Base-by-base conservation (phyloP, 345 rosid genomes). In the Excoecaria agallocha region DNA sequence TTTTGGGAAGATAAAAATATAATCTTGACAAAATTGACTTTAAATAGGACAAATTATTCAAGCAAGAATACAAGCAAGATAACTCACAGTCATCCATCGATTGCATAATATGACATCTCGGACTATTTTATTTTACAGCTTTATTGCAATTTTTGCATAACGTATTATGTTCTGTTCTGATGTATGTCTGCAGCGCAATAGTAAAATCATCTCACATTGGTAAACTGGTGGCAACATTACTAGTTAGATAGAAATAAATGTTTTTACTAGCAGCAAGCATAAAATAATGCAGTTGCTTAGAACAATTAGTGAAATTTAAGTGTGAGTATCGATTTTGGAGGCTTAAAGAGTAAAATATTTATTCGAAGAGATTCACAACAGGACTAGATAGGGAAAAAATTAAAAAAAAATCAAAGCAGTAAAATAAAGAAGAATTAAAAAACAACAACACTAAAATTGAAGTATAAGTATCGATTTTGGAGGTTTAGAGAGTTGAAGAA, bases 91-190 rank as follows among this genome's bases (percentile, higher is more conserved):
- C 85, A 87, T 82, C 97, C 96, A 90, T 76, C 82, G 81, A 85
- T 90, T 82, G 66, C 97, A 96, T 81, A 81, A 52, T 46, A 94
- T 96, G 69, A 94, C 92, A 72, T 94, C 98, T 24, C 98, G 82
- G 17, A 88, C 84, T 15, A 87, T 90, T 77, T 94, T 94, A 58
- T 82, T 68, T 48, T 52, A 69, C 50, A 94, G 81, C 77, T 63
- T 74, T 62, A 74, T 24, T 12, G 96, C 93, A 51, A 94, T 86
- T 85, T 90, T 89, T 24, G 89, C 82, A 83, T 94, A 92, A 68
- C 86, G 80, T 52, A 50, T 61, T 54, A 90, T 11, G 54, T 6
- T 79, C 35, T 82, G 43, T 49, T 86, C 91, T 9, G 79, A 67
- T 25, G 76, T 73, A 83, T 67, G 82, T 64, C 98, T 94, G 87